Evolutionary conservation across 352 stramenopile species (phyloP), one percentile per base, ranked within the genome.

Genomic region (Globisporangium uncinulatum): DNA sequence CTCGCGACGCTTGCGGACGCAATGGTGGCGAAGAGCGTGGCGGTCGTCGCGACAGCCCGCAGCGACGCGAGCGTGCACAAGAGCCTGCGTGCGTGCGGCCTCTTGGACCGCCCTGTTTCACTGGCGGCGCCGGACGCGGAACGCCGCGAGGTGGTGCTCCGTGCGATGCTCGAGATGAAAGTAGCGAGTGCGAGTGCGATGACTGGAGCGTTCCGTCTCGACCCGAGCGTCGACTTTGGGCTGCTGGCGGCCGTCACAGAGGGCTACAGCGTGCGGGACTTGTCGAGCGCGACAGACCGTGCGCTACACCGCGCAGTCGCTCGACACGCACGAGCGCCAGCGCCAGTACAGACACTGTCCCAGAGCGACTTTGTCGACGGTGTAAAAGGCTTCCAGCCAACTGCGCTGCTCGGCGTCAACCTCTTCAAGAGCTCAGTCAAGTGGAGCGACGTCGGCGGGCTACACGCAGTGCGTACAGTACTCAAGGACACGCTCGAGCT

Each of bases 401-500:
- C 87, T 15, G 81, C 86, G 24, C 63, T 95, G 11, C 76, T 91
- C 15, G 83, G 83, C 31, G 84, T 92, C 0, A 76, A 91, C 63
- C 68, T 94, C 3, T 92, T 92, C 62, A 90, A 92, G 63, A 94
- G 83, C 56, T 76, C 65, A n/a, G 71, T 95, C 29, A 79, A 90
- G 56, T 97, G 89, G 89, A 77, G 63, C 42, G 87, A 96, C 41
- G 84, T 97, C 15, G 89, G 89, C 31, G 89, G 88, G 14, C 70
- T 97, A 7, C 64, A 78, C 21, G 65, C 69, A 0, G 86, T 96
- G 36, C 85, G 87, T 31, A 84, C 83, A n/a, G 76, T 89, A 34
- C 72, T 97, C 20, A 94, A 94, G 51, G 88, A 97, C 39, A 95
- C 91, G 6, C 61, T 97, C 21, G 88, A 96, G 69, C 73, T 95